Percentiles rank a stretch among this genome's conserved stretches.
Evolutionary conservation across 1,284 basidiomycete species (phyloP).

Genomic region (Bondarzewia mesenterica): DNA sequence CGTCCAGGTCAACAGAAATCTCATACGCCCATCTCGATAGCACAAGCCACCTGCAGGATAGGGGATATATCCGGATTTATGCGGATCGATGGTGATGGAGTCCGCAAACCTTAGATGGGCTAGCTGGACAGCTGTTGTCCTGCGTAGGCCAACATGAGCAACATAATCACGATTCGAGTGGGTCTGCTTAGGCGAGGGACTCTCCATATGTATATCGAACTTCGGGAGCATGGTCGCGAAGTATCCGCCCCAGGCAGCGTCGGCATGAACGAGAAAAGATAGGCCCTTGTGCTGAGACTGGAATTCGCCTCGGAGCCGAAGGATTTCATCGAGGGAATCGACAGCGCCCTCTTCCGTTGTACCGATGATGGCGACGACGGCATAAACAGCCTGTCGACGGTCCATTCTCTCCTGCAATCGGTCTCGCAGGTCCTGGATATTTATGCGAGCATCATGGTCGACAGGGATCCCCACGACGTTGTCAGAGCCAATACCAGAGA

Average conservation of each 20-base stretch:
- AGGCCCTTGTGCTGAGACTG: constrained; percentile 27
- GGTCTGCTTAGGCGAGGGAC: too few species aligned
- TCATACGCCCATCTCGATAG: constrained; percentile 32
- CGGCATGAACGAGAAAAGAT: constrained; percentile 34
- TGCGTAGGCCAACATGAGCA: too few species aligned
- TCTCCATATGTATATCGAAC: constrained; percentile 1
- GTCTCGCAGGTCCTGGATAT: constrained; percentile 6
- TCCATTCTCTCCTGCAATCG: constrained; percentile 16
- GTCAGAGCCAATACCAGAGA: constrained; percentile 34
- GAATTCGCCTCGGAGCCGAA: constrained; percentile 21
- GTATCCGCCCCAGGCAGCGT: constrained; percentile 40
- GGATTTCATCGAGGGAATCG: constrained; percentile 33
- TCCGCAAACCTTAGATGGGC: constrained; percentile 23
- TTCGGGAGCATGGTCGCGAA: constrained; percentile 29
- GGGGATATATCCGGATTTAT: constrained; percentile 36
- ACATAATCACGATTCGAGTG: too few species aligned
- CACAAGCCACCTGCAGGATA: constrained; percentile 37
- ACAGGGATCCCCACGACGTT: constrained; percentile 29
- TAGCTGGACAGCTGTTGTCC: too few species aligned
- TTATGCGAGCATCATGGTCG: constrained; percentile 30
- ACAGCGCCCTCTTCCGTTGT: constrained; percentile 37
- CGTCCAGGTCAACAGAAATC: constrained; percentile 34
- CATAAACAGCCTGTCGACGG: constrained; percentile 27
- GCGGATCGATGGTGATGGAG: constrained; percentile 38
- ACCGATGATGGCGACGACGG: constrained; percentile 37